Evolutionary conservation across 305 asterid genomes (phyloP), one percentile per base, ranked within the genome.

Genomic region (Fraxinus albicans): DNA sequence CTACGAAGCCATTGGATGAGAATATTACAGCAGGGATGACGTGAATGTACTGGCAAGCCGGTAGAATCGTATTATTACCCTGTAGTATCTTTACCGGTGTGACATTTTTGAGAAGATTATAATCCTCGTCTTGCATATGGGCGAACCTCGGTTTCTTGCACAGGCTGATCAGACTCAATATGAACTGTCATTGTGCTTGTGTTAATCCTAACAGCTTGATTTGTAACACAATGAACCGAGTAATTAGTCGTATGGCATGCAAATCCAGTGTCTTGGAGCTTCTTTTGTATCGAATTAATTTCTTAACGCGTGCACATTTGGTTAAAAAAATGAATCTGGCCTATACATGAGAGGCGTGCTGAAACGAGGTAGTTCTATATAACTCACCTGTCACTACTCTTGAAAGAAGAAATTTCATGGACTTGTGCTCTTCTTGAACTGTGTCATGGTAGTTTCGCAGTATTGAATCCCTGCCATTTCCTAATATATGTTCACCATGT

Each of bases 101-200:
- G 73, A 91, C 84, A 8, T 29, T 31, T 58, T 63, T 27, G 8
- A 90, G 89, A 13, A 89, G 92, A 1, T 4, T 17, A 0, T 35
- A 42, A 63, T 91, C 93, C 75, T 91, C 91, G 92, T 80, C 91
- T 77, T 0, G 91, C 92, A 79, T 91, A 91, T 0, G 93, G 95
- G 4, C 87, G 88, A 10, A 90, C 80, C 8, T 36, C 27, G 0
- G 70, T 78, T 38, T 91, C 88, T 15, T 44, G 53, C 7, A 13
- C 17, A 8, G 89, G 15, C 31, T 17, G 85, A 40, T 84, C 35
- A 1, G 87, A 86, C 1, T 87, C 81, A 0, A 84, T 29, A 5
- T 75, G 55, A 6, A 89, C 76, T 0, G 85, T 85, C 95, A 88
- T 90, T 0, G 89, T 82, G 35, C 33, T 2, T 5, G 92, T 88